Evolutionary conservation across 768 basidiomycete species (phyloP).

Genomic region (Chalciporus pseudorubinellus): DNA sequence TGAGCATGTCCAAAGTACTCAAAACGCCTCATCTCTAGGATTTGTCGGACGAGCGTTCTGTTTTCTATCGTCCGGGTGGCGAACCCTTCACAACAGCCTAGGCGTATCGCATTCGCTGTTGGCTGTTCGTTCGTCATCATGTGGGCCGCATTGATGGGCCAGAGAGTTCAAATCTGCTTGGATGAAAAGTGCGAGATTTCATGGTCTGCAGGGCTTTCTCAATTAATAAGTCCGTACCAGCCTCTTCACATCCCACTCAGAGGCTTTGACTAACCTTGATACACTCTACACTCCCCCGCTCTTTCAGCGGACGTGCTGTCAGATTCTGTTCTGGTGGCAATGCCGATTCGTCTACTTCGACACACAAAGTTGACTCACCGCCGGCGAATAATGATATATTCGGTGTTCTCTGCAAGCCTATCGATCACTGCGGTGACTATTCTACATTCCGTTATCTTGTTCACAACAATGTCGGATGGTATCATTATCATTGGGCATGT

Average conservation of each 20-base stretch:
- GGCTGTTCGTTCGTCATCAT: slow-evolving; percentile 20
- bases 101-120: slow-evolving; percentile 2
- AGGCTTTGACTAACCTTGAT: neutral
- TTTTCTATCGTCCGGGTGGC: slow-evolving; percentile 20
- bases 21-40: too few relatives aligned
- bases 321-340: slow-evolving; percentile 15
- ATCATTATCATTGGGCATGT: slow-evolving; percentile 21
- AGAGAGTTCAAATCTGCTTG: slow-evolving; percentile 13
- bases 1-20: too few relatives aligned
- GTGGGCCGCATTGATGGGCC: slow-evolving; percentile 22
- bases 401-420: slow-evolving; percentile 19
- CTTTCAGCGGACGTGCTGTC: slow-evolving; percentile 20
- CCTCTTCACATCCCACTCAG: neutral
- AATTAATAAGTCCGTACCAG: slow-evolving; percentile 20
- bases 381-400: slow-evolving; percentile 18
- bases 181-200: neutral
- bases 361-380: slow-evolving; percentile 1
- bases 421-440: slow-evolving; percentile 19
- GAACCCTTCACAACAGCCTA: slow-evolving; percentile 9
- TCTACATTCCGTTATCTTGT: slow-evolving; percentile 13
- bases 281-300: neutral
- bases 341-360: slow-evolving; percentile 16
- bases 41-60: slow-evolving; percentile 24
- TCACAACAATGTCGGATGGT: neutral
- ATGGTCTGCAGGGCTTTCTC: slow-evolving; percentile 10